Base-by-base conservation (phyloP, 192 early-diverging fungal species). In the Phlyctochytrium arcticum region DNA sequence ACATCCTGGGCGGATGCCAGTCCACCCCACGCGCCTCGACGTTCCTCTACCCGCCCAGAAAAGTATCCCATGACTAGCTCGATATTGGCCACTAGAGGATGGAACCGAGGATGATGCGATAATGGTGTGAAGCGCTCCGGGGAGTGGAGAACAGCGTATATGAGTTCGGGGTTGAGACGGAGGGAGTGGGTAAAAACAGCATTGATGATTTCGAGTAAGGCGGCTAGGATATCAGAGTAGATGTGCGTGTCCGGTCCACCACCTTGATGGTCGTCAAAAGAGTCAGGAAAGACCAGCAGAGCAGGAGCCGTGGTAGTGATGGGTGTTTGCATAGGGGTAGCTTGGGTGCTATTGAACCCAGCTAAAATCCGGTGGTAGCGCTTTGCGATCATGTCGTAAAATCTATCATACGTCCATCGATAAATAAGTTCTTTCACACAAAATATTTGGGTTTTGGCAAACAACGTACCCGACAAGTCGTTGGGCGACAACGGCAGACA, bases 191-290 rank as follows among this genome's bases (percentile, higher is more conserved):
- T 74, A 37, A 91, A 44, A 1, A 86, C 74, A 6, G 87, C 79
- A 69, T 91, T 89, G 51, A 89, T 82, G 54, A 90, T 82, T 67
- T 91, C 88, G 21, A 91, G 75, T 2, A 91, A 70, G 2, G 89
- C 61, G 6, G 75, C 67, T 23, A 90, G 71, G 47, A 91, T 71
- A 54, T 91, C 89, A 10, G 76, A 72, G 59, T 88, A 91, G 12
- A 91, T 79, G 10, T 64, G 48, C 6, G 81, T 53, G 56, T 88
- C 88, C 6, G 62, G 56, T 17, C 68, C 70, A 65, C 67, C 42
- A 5, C 67, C 67, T 21, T n/a, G n/a, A n/a, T n/a, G n/a, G n/a
- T n/a, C n/a, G n/a, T n/a, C n/a, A n/a, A n/a, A n/a, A n/a, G n/a
- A n/a, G n/a, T n/a, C n/a, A n/a, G n/a, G n/a, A n/a, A n/a, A n/a